Evolutionary conservation across 257 asterid species (phyloP).

Genomic region (Solanum boliviense): DNA sequence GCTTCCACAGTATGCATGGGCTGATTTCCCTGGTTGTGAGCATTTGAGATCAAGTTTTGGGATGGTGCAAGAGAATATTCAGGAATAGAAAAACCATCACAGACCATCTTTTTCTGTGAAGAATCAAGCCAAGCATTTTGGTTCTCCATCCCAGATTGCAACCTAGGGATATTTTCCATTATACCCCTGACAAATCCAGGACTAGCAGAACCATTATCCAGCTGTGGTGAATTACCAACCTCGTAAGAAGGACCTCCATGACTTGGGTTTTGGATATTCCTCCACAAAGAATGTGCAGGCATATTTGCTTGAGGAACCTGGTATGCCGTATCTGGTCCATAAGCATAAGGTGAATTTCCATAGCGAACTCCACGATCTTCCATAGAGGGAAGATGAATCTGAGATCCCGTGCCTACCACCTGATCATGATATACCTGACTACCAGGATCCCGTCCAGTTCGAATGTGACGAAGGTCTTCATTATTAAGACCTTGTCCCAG

Average conservation of each 20-base stretch:
- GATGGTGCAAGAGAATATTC: constrained; percentile 40
- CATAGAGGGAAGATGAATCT: constrained; percentile 35
- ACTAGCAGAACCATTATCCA: constrained; percentile 46
- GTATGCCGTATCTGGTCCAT: constrained; percentile 50
- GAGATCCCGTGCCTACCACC: constrained; percentile 39
- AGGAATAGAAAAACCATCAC: constrained; percentile 39
- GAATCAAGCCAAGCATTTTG: constrained; percentile 55
- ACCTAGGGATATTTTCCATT: constrained; percentile 44
- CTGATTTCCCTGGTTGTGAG: constrained; percentile 30
- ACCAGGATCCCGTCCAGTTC: constrained; percentile 47
- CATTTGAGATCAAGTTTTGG: constrained; percentile 24
- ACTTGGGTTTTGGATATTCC: constrained; percentile 56
- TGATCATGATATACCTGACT: constrained; percentile 61
- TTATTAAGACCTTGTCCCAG: constrained; percentile 53
- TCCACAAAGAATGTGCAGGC: constrained; percentile 52
- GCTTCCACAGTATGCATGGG: constrained; percentile 23
- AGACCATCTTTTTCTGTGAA: constrained; percentile 35
- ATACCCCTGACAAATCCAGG: constrained; percentile 42
- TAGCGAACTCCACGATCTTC: constrained; percentile 61
- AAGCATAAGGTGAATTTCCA: constrained; percentile 43
- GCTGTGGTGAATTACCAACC: constrained; percentile 38
- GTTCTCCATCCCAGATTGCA: constrained; percentile 46
- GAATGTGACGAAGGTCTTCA: constrained; percentile 50
- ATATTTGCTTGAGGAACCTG: constrained; percentile 59
- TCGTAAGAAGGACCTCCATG: constrained; percentile 53